phyloP scores from a whole-genome alignment of 2,329 filamentous ascomycete genomes.

The Pseudogymnoascus sp. region DNA sequence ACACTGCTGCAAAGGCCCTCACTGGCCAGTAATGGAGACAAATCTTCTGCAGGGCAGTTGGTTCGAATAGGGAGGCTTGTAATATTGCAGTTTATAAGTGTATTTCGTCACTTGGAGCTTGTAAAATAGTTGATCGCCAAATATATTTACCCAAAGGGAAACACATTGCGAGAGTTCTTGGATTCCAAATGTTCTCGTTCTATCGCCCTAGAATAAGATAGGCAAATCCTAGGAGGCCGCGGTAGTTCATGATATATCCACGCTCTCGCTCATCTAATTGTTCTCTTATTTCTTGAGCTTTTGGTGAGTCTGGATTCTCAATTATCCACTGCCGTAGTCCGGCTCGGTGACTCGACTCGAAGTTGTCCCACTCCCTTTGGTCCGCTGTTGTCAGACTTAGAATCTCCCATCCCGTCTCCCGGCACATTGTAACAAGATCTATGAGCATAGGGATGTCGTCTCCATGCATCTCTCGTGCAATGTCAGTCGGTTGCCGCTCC shows the following conservation, averaged over 20 bases:
- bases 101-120: background rate
- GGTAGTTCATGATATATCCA: background rate
- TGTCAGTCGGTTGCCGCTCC: background rate
- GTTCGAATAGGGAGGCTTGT: background rate
- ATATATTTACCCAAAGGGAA: background rate
- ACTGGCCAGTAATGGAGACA: background rate
- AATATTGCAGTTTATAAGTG: background rate
- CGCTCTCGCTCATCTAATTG: background rate
- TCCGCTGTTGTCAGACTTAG: slow-evolving; percentile 5
- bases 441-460: background rate
- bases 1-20: slow-evolving; percentile 13
- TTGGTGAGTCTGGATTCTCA: background rate
- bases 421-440: background rate
- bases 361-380: slow-evolving; percentile 2
- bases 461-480: slow-evolving; percentile 1
- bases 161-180: background rate
- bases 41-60: background rate
- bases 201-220: slow-evolving; percentile 6
- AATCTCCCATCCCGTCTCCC: background rate
- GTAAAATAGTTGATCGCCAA: background rate
- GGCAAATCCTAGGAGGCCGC: background rate
- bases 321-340: slow-evolving; percentile 2
- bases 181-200: background rate
- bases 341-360: slow-evolving; percentile 5
- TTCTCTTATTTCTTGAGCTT: background rate